Evolutionary conservation across 164 flowering plant genomes (phyloP).

Genomic region (Umbellularia californica): DNA sequence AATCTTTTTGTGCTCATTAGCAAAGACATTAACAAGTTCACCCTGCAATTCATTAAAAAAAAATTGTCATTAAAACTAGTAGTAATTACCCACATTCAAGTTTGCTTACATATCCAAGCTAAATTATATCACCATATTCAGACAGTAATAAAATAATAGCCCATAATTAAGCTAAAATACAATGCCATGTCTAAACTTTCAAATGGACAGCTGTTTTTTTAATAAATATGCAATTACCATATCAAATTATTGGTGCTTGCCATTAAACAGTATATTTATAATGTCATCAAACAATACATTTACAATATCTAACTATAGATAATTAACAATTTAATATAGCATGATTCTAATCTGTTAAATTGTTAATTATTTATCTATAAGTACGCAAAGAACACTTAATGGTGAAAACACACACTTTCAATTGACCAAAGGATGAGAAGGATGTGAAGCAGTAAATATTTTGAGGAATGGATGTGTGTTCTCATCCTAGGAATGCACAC

Average conservation of each 20-base stretch:
- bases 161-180: not conserved
- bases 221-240: not conserved
- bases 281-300: not conserved
- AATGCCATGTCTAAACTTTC: not conserved
- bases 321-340: not conserved
- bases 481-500: too few species aligned
- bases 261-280: not conserved
- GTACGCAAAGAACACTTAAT: not conserved
- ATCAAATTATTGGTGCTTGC: not conserved
- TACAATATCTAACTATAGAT: not conserved
- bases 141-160: not conserved
- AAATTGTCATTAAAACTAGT: not conserved
- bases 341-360: not conserved
- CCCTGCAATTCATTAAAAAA: slow-evolving; percentile 42
- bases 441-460: too few species aligned
- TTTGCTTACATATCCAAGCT: not conserved
- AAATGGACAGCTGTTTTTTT: not conserved
- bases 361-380: not conserved
- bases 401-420: not conserved
- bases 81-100: not conserved
- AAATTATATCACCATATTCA: not conserved
- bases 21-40: slow-evolving; percentile 87
- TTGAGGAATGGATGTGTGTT: too few species aligned
- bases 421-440: too few species aligned
- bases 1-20: slow-evolving; percentile 85